A percentile compares a stretch with the other conserved stretches of the same genome.
Conservation (phyloP, 768 basidiomycete species). For the Phanerochaete sordida region DNA sequence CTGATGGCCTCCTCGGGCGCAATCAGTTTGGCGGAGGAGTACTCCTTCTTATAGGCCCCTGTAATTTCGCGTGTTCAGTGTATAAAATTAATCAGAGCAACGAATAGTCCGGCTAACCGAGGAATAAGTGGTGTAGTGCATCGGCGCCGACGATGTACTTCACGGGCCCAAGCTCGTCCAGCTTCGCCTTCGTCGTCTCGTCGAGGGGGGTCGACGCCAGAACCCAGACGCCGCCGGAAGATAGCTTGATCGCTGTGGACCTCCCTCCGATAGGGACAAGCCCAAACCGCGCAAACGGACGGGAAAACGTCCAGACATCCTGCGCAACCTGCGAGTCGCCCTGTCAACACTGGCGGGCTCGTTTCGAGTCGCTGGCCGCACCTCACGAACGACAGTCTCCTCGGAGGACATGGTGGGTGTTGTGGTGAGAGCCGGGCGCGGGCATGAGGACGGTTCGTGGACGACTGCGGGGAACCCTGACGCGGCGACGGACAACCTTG, state of each 20-base stretch:
- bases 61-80: background rate
- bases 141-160: constrained; percentile 63
- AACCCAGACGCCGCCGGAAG: constrained; percentile 70
- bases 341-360: too few species aligned
- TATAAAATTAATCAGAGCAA: too few species aligned
- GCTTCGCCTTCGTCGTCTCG: constrained; percentile 55
- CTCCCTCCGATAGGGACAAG: constrained; percentile 77
- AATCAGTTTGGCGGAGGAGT: constrained; percentile 67
- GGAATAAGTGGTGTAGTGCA: constrained; percentile 54
- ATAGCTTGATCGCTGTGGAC: constrained; percentile 74
- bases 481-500: too few species aligned
- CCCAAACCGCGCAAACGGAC: constrained; percentile 66
- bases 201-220: constrained; percentile 77
- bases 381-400: constrained; percentile 12
- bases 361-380: too few species aligned
- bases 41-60: constrained; percentile 67
- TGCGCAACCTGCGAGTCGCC: constrained; percentile 27
- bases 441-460: too few species aligned
- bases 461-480: too few species aligned
- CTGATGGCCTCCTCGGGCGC: constrained; percentile 55
- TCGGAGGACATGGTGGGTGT: background rate
- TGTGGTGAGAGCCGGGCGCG: too few species aligned
- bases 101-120: constrained; percentile 40
- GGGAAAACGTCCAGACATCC: constrained; percentile 67
- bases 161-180: constrained; percentile 65